Evolutionary conservation across 768 basidiomycete species (phyloP).

Genomic region (Lactarius sp.): DNA sequence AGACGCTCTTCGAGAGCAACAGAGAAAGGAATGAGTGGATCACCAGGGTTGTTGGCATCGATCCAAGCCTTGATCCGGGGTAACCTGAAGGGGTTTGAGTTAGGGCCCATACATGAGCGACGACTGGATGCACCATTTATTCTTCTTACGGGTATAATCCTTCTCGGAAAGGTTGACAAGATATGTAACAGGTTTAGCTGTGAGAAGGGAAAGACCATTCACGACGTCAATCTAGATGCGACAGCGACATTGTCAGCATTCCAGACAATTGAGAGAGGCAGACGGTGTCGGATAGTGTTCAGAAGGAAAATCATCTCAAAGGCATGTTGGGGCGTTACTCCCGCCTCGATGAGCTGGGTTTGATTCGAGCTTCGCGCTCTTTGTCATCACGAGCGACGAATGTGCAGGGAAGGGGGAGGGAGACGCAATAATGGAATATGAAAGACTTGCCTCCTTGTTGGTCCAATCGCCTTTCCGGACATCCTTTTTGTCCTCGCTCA

Average conservation of each 20-base stretch:
- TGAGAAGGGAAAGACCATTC: conserved; percentile 84
- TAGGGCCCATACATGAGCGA: background rate
- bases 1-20: conserved; percentile 94
- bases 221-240: conserved; percentile 74
- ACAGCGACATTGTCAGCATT: background rate
- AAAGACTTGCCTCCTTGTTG: conserved; percentile 83
- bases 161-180: conserved; percentile 94
- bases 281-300: background rate
- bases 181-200: conserved; percentile 96
- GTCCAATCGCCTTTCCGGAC: conserved; percentile 91
- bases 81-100: conserved; percentile 46
- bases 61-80: conserved; percentile 99
- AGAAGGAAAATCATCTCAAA: conserved; percentile 49
- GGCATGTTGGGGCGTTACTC: conserved; percentile 82
- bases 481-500: conserved; percentile 81
- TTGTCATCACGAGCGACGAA: conserved; percentile 54
- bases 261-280: background rate
- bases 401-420: conserved; percentile 7
- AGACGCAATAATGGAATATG: background rate
- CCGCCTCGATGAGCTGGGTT: conserved; percentile 97
- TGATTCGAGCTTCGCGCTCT: conserved; percentile 70
- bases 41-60: conserved; percentile 93
- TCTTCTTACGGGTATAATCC: conserved; percentile 96
- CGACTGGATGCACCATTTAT: conserved; percentile 71
- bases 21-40: conserved; percentile 93